Evolutionary conservation across 164 flowering plant genomes (phyloP).

Genomic region (Vitis cinerea): DNA sequence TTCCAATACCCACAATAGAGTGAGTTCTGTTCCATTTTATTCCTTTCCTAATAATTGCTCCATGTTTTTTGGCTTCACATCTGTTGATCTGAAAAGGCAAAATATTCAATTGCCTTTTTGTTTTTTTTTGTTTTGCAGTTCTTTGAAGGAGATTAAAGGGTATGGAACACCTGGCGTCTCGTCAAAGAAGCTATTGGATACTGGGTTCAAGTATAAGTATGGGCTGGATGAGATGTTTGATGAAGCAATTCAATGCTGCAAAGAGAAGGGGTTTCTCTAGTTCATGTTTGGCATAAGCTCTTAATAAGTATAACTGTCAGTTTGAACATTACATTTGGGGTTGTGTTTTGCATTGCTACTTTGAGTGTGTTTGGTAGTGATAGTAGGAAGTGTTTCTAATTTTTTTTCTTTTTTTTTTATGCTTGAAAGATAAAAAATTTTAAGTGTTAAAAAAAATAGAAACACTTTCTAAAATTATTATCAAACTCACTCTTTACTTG

Average conservation of each 20-base stretch:
- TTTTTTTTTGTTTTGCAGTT: conserved; percentile 14
- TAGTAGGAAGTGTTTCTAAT: accelerated
- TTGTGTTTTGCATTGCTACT: too few relatives aligned
- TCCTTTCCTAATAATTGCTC: neutral
- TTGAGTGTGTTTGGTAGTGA: too few relatives aligned
- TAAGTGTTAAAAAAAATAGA: too few relatives aligned
- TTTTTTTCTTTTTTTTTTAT: too few relatives aligned
- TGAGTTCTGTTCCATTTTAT: neutral
- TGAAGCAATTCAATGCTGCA: conserved; percentile 18
- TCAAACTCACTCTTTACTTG: too few relatives aligned
- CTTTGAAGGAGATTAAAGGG: conserved; percentile 8
- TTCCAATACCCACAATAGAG: conserved; percentile 9
- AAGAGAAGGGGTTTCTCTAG: conserved; percentile 8
- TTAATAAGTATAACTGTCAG: too few relatives aligned
- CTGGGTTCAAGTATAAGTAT: conserved; percentile 41
- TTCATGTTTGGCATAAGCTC: neutral
- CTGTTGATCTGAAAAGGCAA: too few relatives aligned
- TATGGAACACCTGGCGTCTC: conserved; percentile 14
- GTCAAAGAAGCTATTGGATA: conserved; percentile 38
- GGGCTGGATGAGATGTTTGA: conserved; percentile 42
- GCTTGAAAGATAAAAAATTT: too few relatives aligned
- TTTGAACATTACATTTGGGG: neutral
- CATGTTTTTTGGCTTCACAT: too few relatives aligned
- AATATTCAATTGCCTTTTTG: too few relatives aligned
- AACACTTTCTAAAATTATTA: too few relatives aligned